Percentiles rank a stretch among this genome's conserved stretches.
Conservation (phyloP, 768 basidiomycete genomes). For the Trichaptum fuscoviolaceum region DNA sequence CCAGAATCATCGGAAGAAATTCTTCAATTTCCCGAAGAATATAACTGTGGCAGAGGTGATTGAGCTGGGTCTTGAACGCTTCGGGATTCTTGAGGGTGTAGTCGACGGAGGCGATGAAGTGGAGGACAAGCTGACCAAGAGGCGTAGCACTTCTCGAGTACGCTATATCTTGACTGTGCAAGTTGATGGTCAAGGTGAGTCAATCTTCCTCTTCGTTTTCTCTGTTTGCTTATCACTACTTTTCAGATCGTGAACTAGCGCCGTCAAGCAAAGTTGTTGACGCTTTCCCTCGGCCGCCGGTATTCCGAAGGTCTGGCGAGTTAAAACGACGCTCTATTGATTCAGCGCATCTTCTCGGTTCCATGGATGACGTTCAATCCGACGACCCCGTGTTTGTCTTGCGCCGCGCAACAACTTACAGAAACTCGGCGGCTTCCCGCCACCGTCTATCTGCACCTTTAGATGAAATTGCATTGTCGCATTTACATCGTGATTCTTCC, state of each 20-base stretch:
- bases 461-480: slow-evolving; percentile 77
- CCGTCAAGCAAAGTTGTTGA: slow-evolving; percentile 85
- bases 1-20: slow-evolving; percentile 62
- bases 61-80: slow-evolving; percentile 85
- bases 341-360: slow-evolving; percentile 64
- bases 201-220: slow-evolving; percentile 7
- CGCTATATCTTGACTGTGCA: slow-evolving; percentile 74
- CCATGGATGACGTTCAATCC: slow-evolving; percentile 64
- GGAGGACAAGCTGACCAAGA: slow-evolving; percentile 84
- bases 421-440: slow-evolving; percentile 56
- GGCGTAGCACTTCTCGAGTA: slow-evolving; percentile 72
- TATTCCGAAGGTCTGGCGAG: slow-evolving; percentile 54
- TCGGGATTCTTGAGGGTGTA: slow-evolving; percentile 95
- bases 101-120: slow-evolving; percentile 98
- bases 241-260: slow-evolving; percentile 67
- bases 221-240: slow-evolving; percentile 11
- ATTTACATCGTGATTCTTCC: slow-evolving; percentile 59
- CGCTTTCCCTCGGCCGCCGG: slow-evolving; percentile 71
- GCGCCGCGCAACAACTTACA: slow-evolving; percentile 74
- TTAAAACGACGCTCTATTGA: slow-evolving; percentile 86
- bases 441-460: slow-evolving; percentile 70
- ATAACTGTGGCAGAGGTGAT: slow-evolving; percentile 96
- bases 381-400: slow-evolving; percentile 90
- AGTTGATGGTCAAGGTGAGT: slow-evolving; percentile 58
- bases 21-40: slow-evolving; percentile 91